Evolutionary conservation across 441 rosid species (phyloP).

Genomic region (Rhodomyrtus psidioides): DNA sequence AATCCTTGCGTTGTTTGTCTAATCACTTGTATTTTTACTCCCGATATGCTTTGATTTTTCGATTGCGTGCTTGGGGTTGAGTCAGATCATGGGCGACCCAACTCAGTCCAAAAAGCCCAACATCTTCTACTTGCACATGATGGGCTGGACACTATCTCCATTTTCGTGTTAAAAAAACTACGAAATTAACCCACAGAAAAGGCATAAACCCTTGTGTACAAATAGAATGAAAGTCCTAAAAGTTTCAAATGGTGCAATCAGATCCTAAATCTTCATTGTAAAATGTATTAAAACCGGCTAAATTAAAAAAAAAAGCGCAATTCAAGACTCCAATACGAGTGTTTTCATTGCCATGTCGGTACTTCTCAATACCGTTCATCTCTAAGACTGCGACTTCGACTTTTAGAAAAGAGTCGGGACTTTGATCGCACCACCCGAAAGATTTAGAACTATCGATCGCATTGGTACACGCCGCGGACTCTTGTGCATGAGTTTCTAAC

Average conservation of each 20-base stretch:
- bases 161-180: too few species aligned
- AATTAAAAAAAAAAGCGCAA: not conserved
- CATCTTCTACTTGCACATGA: not conserved
- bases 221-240: not conserved
- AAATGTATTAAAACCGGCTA: not conserved
- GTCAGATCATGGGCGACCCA: not conserved
- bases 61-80: not conserved
- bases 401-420: not conserved
- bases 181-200: not conserved
- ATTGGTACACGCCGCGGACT: not conserved
- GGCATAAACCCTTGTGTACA: not conserved
- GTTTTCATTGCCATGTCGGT: not conserved
- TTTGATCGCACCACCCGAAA: not conserved
- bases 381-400: not conserved
- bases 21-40: not conserved
- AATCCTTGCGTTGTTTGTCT: not conserved
- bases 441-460: not conserved
- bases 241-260: not conserved
- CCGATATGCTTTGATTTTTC: not conserved
- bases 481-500: not conserved
- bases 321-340: not conserved
- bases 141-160: not conserved
- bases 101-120: not conserved
- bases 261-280: not conserved
- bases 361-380: accelerated